Percentiles rank a stretch among this genome's conserved stretches.
These are phyloP conservation scores for Clarireedia hainanense DNA, from an alignment of 2,329 filamentous ascomycete genomes.

Conservation along the genomic window DNA sequence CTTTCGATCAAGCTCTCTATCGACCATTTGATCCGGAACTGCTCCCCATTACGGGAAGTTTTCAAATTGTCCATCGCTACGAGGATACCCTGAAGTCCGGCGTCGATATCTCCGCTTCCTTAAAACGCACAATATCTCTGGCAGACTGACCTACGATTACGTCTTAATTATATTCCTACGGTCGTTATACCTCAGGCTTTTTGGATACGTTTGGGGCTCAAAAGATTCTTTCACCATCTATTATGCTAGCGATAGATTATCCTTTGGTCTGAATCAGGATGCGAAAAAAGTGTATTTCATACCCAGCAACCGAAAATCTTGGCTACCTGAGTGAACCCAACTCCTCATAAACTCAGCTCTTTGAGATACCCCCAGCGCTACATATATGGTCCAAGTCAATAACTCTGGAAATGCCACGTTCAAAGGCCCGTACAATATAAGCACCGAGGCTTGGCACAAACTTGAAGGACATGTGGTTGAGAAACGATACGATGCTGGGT, in stretches of 20 bases:
- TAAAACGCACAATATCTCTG: too few species aligned
- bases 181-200: too few species aligned
- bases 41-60: too few species aligned
- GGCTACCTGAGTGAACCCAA: background rate
- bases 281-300: background rate
- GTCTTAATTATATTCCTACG: too few species aligned
- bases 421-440: background rate
- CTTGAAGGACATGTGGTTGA: constrained; percentile 15
- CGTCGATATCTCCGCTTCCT: too few species aligned
- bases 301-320: background rate
- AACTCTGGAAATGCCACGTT: constrained; percentile 5
- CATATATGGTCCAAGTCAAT: constrained; percentile 6
- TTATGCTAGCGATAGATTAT: background rate
- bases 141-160: too few species aligned
- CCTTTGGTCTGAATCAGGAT: background rate
- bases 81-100: too few species aligned
- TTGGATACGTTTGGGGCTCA: background rate
- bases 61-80: too few species aligned
- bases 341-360: background rate
- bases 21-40: too few species aligned
- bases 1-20: too few species aligned
- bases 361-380: background rate
- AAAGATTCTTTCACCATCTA: background rate
- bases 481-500: constrained; percentile 38
- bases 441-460: constrained; percentile 2